Conservation (phyloP, 805 yeast species). For the Crinitomyces ghanaensis region DNA sequence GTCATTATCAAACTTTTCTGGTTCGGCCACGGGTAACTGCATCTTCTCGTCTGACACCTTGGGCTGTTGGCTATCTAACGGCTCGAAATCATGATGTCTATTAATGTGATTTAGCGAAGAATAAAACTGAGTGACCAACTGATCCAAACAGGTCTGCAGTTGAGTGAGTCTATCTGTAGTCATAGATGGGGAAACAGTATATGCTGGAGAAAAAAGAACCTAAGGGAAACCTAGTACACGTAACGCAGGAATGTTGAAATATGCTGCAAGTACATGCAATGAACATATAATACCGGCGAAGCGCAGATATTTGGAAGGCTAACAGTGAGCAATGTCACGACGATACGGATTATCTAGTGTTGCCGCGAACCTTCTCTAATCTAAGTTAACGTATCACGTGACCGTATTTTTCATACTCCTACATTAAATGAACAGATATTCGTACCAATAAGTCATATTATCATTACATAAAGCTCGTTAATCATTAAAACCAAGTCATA, state of each 20-base stretch:
- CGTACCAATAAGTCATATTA: background rate
- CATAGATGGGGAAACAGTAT: no score
- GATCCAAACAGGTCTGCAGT: constrained; percentile 79
- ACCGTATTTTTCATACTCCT: background rate
- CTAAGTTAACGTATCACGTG: no score
- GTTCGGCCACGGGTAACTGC: constrained; percentile 14
- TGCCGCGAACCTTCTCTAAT: no score
- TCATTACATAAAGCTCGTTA: background rate
- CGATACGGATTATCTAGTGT: no score
- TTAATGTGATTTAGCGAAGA: constrained; percentile 41
- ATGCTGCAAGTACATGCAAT: no score
- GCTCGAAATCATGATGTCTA: constrained; percentile 54
- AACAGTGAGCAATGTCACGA: no score
- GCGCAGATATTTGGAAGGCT: no score
- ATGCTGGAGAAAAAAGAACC: no score
- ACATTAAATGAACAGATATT: background rate
- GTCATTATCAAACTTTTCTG: constrained; percentile 30
- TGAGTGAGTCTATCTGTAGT: constrained; percentile 86
- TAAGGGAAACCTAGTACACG: no score
- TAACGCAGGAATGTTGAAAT: no score
- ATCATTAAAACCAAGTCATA: background rate
- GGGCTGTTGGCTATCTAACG: constrained; percentile 41
- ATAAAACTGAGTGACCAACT: constrained; percentile 30
- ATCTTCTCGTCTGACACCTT: constrained; percentile 45
- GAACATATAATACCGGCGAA: no score